Base-by-base conservation (phyloP, 176 grass and related monocot species). In the Oryza meridionalis region DNA sequence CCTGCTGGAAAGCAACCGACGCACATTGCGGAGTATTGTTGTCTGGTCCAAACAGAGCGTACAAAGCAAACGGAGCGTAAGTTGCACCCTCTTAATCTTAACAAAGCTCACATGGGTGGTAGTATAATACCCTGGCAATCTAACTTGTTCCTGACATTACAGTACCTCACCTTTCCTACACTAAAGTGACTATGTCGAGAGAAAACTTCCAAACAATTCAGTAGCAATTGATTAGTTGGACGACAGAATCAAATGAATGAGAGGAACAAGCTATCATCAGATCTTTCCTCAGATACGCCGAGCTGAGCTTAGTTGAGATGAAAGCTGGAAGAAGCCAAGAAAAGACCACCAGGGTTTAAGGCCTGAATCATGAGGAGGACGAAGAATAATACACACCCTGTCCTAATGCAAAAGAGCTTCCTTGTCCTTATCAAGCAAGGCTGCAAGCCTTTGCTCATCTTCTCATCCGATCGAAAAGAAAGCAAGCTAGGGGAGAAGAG, bases 391-490 rank as follows among this genome's bases (percentile, higher is more conserved):
- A 38, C 50, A 40, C 58, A 46, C 3, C 11, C 12, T 84, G 29
- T 73, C 32, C 43, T 51, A 65, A 40, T 26, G 73, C 65, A 67
- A 89, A 88, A 84, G 87, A 35, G 50, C 70, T 50, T 40, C n/a
- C 77, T 89, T 81, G 87, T 85, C 82, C 82, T 84, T 43, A 70
- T 76, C 76, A 88, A 27, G 21, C 82, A 84, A 75, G 14, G 81
- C 87, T 75, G 70, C 76, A 15, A 75, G 37, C 70, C 80, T 69
- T 84, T 35, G 69, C 42, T 17, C 7, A 49, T 66, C 68, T 53
- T 81, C 61, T 80, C 70, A 65, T 53, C 74, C 17, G 31, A 77
- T 46, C 73, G 67, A 38, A 84, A 38, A 70, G 44, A 22, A 45
- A 21, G 29, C 46, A 45, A 14, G 29, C 32, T 6, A 59, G 55